Evolutionary conservation across 2,329 filamentous ascomycete genomes (phyloP).

Genomic region (Coniochaeta ligniaria): DNA sequence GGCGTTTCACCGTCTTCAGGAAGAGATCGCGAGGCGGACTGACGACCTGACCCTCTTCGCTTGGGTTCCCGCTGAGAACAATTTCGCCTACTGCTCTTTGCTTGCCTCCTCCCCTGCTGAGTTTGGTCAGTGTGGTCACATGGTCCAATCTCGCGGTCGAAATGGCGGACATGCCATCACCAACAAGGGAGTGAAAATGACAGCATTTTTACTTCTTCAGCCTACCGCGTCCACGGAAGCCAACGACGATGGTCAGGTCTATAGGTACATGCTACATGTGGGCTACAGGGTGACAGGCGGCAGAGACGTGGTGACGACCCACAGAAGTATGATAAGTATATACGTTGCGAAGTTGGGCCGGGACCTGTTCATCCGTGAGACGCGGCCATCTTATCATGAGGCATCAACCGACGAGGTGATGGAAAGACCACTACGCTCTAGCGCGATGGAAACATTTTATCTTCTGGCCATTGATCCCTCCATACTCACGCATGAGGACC

Average conservation of each 20-base stretch:
- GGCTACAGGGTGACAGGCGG: not conserved
- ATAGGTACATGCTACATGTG: not conserved
- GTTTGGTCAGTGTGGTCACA: not conserved
- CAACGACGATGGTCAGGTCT: not conserved
- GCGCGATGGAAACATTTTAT: not conserved
- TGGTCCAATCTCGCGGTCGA: not conserved
- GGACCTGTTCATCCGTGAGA: not conserved
- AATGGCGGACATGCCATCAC: not conserved
- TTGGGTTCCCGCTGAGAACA: not conserved
- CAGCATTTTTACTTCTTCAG: not conserved
- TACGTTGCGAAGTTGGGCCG: not conserved
- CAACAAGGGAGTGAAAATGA: not conserved
- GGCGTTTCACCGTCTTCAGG: slow-evolving; percentile 24
- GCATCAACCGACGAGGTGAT: not conserved
- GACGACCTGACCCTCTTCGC: slow-evolving; percentile 2
- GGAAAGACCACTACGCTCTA: not conserved
- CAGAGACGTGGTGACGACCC: not conserved
- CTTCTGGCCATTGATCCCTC: not conserved
- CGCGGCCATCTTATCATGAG: not conserved
- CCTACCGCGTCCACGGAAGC: not conserved
- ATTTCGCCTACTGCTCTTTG: not conserved
- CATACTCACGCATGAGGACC: not conserved
- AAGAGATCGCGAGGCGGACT: slow-evolving; percentile 23
- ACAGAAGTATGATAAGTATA: not conserved
- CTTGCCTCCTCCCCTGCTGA: not conserved